These are phyloP conservation scores for Eucalyptus marginata DNA, from an alignment of 345 rosid species.

Conservation along the genomic window DNA sequence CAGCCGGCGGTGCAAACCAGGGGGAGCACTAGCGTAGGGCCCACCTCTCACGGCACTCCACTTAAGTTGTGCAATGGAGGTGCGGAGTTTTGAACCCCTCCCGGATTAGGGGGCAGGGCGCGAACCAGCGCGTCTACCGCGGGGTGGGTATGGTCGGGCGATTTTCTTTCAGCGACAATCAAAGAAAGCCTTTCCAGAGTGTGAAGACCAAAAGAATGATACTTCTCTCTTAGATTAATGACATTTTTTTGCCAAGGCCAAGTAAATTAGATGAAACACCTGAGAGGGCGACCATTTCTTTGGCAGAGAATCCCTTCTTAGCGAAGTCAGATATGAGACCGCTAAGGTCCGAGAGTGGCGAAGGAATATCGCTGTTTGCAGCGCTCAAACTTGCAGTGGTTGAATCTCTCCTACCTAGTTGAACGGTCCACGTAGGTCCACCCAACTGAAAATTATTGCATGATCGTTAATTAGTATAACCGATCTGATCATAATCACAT, in stretches of 20 bases:
- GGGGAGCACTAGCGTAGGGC: too few relatives aligned
- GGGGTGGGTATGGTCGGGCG: not conserved
- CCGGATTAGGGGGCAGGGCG: too few relatives aligned
- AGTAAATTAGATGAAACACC: conserved; percentile 1
- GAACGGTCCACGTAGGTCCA: conserved; percentile 31
- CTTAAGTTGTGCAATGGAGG: too few relatives aligned
- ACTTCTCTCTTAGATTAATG: not conserved
- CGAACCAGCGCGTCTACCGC: too few relatives aligned
- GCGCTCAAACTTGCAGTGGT: conserved; percentile 16
- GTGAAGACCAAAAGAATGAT: not conserved
- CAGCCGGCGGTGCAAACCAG: too few relatives aligned
- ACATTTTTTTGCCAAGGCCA: not conserved
- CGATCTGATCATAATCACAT: not conserved
- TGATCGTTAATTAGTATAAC: not conserved
- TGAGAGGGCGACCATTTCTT: conserved; percentile 28
- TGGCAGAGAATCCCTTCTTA: conserved; percentile 21
- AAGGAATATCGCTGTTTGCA: conserved; percentile 18
- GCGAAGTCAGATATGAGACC: conserved; percentile 22
- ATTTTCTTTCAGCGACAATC: not conserved
- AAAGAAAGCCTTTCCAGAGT: not conserved
- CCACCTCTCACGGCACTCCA: too few relatives aligned
- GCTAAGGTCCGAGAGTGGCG: conserved; percentile 17
- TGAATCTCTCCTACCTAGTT: conserved; percentile 36
- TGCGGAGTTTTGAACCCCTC: too few relatives aligned
- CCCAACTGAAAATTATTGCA: conserved; percentile 15